Evolutionary conservation across 2,329 filamentous ascomycete genomes (phyloP).

Genomic region (Exophiala mesophila): DNA sequence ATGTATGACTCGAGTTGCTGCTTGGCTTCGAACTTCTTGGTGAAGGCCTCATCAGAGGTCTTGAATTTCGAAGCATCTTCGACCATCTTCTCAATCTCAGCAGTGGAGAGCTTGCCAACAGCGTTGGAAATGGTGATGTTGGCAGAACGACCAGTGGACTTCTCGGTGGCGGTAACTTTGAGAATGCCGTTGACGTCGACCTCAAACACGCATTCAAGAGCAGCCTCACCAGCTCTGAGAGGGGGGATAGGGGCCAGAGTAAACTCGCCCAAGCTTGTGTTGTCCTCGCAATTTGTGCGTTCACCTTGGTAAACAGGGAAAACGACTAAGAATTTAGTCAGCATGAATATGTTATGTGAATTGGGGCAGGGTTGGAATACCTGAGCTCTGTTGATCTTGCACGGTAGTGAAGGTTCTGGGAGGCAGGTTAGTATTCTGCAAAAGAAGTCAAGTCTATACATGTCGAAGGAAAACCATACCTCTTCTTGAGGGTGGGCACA

Average conservation of each 20-base stretch:
- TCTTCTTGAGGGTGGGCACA: slow-evolving; percentile 76
- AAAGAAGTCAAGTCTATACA: too few relatives aligned
- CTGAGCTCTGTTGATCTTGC: slow-evolving; percentile 42
- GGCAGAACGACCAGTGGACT: slow-evolving; percentile 93
- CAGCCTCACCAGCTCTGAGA: slow-evolving; percentile 90
- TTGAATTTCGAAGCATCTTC: slow-evolving; percentile 98
- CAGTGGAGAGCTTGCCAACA: slow-evolving; percentile 91
- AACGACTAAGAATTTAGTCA: slow-evolving; percentile 64
- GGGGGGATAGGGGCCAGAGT: slow-evolving; percentile 81
- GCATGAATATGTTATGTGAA: slow-evolving; percentile 36
- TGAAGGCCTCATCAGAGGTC: slow-evolving; percentile 94
- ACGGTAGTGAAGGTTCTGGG: slow-evolving; percentile 77
- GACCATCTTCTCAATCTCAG: slow-evolving; percentile 98
- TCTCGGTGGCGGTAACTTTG: slow-evolving; percentile 98
- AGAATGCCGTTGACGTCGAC: slow-evolving; percentile 99
- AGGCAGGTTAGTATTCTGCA: not conserved
- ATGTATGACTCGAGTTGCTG: slow-evolving; percentile 99
- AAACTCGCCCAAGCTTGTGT: slow-evolving; percentile 96
- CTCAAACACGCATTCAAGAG: slow-evolving; percentile 97
- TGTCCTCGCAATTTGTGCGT: slow-evolving; percentile 96
- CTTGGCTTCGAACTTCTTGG: slow-evolving; percentile 98
- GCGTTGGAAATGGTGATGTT: slow-evolving; percentile 99
- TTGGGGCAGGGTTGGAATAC: not conserved
- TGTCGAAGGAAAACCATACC: slow-evolving; percentile 25
- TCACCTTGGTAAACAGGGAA: slow-evolving; percentile 96